Base-by-base conservation (phyloP, 768 basidiomycete genomes). In the Austroboletus festivus region DNA sequence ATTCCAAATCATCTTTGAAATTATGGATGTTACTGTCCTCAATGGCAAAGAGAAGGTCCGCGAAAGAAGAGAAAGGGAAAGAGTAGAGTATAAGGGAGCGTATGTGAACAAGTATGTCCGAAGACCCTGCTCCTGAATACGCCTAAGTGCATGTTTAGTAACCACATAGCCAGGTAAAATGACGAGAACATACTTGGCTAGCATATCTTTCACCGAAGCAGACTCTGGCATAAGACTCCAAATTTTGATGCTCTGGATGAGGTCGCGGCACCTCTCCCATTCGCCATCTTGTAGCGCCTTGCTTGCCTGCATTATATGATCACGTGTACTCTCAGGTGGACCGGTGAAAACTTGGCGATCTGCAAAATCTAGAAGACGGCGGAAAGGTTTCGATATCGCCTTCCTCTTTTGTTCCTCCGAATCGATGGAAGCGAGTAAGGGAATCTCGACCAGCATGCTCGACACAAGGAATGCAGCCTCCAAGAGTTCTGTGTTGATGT, bases 231-330 rank as follows among this genome's bases (percentile, higher is more conserved):
- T 93, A 52, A 99, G 71, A 58, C 82, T 86, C 96, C 96, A 98
- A 28, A 98, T 93, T 71, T 96, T 98, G 77, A 98, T 98, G 63
- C 86, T 85, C 64, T 93, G 86, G 45, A 98, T 82, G 46, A 99
- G 75, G 62, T 98, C 94, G 39, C 88, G 81, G 60, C 93, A 95
- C 61, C 86, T 85, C 65, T 95, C 89, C 96, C 96, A 99, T 59
- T 98, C 93, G 16, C 95, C 96, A 53, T 88, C 83, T 70, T 97
- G 93, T 40, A 99, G 69, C 2, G 96, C 94, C 69, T 93, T 97
- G 70, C 89, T 91, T 2, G 96, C 96, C 68, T 98, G 95, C 90
- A 98, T 96, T 68, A 99, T 95, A 65, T 98, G 96, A 62, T 99
- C 96, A 28, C 96, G 77, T 26, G 95, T 98, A 61, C 90, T 97